Conservation (phyloP, 202 grass and related monocot genomes). For the Sporobolus alterniflorus region DNA sequence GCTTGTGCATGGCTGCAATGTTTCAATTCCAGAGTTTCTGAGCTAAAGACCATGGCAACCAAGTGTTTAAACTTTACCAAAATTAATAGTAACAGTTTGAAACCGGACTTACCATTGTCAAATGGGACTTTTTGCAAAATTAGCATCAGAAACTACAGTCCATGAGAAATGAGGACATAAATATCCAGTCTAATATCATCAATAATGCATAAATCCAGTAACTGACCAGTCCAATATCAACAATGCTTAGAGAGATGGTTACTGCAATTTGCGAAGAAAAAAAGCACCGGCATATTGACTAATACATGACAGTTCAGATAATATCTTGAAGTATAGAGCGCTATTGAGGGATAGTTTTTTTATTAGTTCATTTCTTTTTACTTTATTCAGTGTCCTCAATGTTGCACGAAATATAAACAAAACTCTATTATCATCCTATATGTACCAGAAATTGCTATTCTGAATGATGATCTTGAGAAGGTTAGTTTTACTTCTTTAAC, state of each 20-base stretch:
- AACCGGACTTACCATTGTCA: no score
- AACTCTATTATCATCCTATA: conserved; percentile 91
- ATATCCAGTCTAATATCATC: no score
- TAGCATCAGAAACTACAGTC: no score
- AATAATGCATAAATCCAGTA: no score
- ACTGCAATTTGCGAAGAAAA: conserved; percentile 63
- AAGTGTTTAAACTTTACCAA: no score
- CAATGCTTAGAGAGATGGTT: conserved; percentile 92
- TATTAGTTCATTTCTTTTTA: conserved; percentile 13
- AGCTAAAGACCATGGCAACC: no score
- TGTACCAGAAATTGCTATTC: conserved; percentile 78
- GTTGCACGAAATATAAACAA: conserved; percentile 58
- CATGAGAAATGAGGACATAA: no score
- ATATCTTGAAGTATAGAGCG: conserved; percentile 8
- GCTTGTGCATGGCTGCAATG: no score
- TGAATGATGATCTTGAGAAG: conserved; percentile 92
- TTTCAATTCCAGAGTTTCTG: no score
- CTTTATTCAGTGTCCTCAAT: conserved; percentile 86
- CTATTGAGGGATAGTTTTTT: conserved; percentile 21
- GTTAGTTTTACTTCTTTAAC: conserved; percentile 41
- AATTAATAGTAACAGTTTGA: no score
- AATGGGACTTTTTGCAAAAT: no score
- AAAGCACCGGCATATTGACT: conserved; percentile 51
- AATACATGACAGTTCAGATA: conserved; percentile 24
- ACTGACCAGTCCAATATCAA: no score